Evolutionary conservation across 495 filamentous ascomycete species (phyloP).

Genomic region (Podospora pseudocomata): DNA sequence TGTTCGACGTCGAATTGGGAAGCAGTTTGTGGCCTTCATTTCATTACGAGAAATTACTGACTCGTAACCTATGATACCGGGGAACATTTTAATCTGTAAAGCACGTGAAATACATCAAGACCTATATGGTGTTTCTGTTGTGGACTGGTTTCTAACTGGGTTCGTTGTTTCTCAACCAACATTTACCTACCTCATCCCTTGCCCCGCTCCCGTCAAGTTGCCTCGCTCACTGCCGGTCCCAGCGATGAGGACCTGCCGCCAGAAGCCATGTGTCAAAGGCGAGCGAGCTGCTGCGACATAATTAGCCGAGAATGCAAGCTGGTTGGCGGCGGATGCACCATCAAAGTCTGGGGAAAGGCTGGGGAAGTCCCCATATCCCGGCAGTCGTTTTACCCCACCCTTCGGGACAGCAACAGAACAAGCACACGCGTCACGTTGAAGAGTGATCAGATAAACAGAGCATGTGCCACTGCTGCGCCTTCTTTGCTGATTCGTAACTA

Average conservation of each 20-base stretch:
- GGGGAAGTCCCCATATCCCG: not conserved
- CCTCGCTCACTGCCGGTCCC: not conserved
- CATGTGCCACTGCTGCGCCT: not conserved
- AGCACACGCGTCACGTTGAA: not conserved
- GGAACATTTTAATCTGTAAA: too few relatives aligned
- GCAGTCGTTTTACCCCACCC: slow-evolving; percentile 3
- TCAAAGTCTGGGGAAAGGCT: slow-evolving; percentile 1
- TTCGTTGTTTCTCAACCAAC: too few relatives aligned
- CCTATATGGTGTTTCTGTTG: too few relatives aligned
- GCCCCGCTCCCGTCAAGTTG: not conserved
- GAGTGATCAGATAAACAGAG: not conserved
- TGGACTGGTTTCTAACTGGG: too few relatives aligned
- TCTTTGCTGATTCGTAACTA: not conserved
- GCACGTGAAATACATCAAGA: too few relatives aligned
- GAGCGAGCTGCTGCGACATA: not conserved
- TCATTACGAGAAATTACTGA: too few relatives aligned
- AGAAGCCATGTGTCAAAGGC: not conserved
- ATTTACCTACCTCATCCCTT: too few relatives aligned
- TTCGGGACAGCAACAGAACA: not conserved
- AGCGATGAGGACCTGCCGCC: not conserved
- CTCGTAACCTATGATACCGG: too few relatives aligned
- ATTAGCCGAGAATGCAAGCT: not conserved
- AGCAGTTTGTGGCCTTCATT: too few relatives aligned
- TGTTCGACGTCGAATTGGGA: too few relatives aligned
- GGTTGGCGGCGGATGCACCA: not conserved